A percentile compares a stretch with the other conserved stretches of the same genome.
Evolutionary conservation across 1,284 basidiomycete genomes (phyloP).

Genomic region (Marasmius sp.): DNA sequence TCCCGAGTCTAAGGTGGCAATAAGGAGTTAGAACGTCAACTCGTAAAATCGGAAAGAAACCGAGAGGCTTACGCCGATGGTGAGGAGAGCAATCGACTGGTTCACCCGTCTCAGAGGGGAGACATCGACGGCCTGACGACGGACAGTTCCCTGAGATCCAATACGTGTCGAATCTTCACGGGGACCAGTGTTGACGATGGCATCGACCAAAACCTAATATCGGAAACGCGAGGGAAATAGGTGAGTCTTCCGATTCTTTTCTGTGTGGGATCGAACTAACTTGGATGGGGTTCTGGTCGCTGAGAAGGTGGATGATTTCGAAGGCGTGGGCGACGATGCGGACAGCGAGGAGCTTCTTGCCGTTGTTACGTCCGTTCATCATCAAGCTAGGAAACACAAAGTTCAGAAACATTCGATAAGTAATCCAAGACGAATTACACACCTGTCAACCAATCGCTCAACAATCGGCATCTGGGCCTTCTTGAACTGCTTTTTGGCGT

Average conservation of each 20-base stretch:
- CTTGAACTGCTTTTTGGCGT: constrained; percentile 99
- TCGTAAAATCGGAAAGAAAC: constrained; percentile 11
- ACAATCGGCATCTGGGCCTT: constrained; percentile 99
- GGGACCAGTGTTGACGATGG: constrained; percentile 99
- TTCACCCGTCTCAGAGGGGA: constrained; percentile 98
- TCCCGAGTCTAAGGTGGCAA: constrained; percentile 79
- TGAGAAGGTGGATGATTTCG: constrained; percentile 99
- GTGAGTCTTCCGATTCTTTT: neutral
- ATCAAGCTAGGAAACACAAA: constrained; percentile 65
- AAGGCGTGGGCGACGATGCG: constrained; percentile 99
- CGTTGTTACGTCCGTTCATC: constrained; percentile 99
- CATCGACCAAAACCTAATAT: constrained; percentile 85
- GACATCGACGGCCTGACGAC: constrained; percentile 99
- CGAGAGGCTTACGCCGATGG: constrained; percentile 76
- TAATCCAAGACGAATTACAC: constrained; percentile 27
- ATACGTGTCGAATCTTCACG: constrained; percentile 99
- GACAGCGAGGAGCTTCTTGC: constrained; percentile 99
- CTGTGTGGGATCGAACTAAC: constrained; percentile 40
- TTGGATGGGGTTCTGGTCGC: constrained; percentile 99
- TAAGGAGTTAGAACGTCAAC: constrained; percentile 7
- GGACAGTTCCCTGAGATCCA: constrained; percentile 98
- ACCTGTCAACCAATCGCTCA: constrained; percentile 98
- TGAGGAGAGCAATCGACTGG: constrained; percentile 95
- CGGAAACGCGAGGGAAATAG: neutral
- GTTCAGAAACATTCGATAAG: neutral